Base-by-base conservation (phyloP, 257 asterid species). In the Dorcoceras hygrometricum region DNA sequence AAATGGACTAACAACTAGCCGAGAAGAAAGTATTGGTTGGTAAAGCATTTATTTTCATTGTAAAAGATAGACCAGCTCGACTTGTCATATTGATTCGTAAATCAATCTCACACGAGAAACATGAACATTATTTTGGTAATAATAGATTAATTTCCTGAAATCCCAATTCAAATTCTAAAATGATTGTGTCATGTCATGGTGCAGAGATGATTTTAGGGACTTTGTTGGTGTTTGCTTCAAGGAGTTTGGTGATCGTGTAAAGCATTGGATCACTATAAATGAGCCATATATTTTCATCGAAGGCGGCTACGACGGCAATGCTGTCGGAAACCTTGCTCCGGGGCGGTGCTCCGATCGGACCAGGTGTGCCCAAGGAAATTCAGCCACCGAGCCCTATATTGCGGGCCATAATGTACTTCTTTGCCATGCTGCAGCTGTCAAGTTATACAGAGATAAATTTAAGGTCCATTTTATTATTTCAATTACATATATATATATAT, bases 211-310 rank as follows among this genome's bases (percentile, higher is more conserved):
- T 71, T 86, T 56, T 31, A 28, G 3, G 64, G 87, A 80, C 60
- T 89, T 56, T 59, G 89, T 77, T 20, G 75, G 81, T 4, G 29
- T 85, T 5, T 83, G 90, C 25, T 84, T 88, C 57, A 70, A 79
- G 59, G 81, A 77, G 72, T 88, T 86, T 59, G 94, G 96, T 0
- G 87, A 89, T 60, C 77, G 90, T 28, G 79, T 89, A 0, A 83
- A 83, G 77, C 9, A 73, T 8, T 89, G 95, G 95, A 61, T 78
- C n/a, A 89, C 91, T 0, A 6, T 86, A 0, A 86, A 88, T 7
- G 96, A 88, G 39, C 86, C 91, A 9, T 71, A 59, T 29, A 57
- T 31, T 0, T 82, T 29, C 24, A 5, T 57, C 8, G 46, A 14
- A 9, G 27, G 14, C 0, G 96, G 92, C 2, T 89, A 89, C 26